Evolutionary conservation across 768 basidiomycete species (phyloP).

Genomic region (Multifurca ochricompacta): DNA sequence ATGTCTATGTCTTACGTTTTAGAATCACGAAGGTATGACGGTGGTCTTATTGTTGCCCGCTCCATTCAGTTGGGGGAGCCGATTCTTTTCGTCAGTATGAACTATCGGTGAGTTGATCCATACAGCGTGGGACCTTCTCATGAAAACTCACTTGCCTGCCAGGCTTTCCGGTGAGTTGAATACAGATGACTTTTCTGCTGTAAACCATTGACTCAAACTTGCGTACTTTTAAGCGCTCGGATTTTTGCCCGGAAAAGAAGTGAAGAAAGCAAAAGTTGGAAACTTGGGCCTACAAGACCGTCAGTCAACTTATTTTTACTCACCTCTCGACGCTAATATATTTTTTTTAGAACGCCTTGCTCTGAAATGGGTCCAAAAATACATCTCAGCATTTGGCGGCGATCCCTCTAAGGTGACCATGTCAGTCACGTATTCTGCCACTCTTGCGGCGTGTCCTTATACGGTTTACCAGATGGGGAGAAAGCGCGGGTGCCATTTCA

Average conservation of each 20-base stretch:
- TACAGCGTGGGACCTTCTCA: neutral
- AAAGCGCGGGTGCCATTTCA: conserved; percentile 34
- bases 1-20: neutral
- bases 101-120: conserved; percentile 14
- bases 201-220: neutral
- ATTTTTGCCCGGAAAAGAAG: conserved; percentile 17
- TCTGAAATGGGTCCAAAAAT: conserved; percentile 35
- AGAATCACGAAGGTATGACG: conserved; percentile 8
- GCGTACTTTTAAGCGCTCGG: conserved; percentile 7
- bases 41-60: conserved; percentile 5
- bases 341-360: conserved; percentile 29
- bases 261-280: conserved; percentile 15
- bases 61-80: conserved; percentile 14
- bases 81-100: conserved; percentile 18
- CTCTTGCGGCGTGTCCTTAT: neutral
- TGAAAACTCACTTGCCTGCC: neutral
- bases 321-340: neutral
- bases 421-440: conserved; percentile 4
- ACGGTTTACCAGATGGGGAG: conserved; percentile 24
- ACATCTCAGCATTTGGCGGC: conserved; percentile 36
- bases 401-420: conserved; percentile 30
- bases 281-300: conserved; percentile 21
- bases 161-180: conserved; percentile 4
- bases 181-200: neutral
- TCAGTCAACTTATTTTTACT: neutral